Percentiles rank a stretch among this genome's conserved stretches.
These are phyloP conservation scores for Nannizziopsis arthrosporioides DNA, from an alignment of 2,329 filamentous ascomycete genomes.

Conservation along the genomic window DNA sequence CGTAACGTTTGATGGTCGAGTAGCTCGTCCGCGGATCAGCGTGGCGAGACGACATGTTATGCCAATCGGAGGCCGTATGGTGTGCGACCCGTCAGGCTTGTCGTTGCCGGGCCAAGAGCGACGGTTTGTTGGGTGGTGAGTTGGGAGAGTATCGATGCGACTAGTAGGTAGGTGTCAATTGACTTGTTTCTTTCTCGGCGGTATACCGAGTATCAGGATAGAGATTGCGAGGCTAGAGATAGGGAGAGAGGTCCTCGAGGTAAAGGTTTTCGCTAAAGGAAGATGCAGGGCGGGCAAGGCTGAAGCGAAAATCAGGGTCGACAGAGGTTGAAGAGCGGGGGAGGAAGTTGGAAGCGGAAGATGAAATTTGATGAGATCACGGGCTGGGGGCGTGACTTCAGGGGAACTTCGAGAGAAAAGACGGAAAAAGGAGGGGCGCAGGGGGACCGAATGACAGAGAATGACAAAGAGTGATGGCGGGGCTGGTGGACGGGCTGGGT, in stretches of 20 bases:
- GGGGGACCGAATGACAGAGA: too few relatives aligned
- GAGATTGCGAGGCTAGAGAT: neutral
- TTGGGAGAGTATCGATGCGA: too few relatives aligned
- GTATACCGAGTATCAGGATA: neutral
- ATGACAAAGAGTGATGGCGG: neutral
- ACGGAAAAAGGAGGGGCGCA: neutral
- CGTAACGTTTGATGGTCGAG: constrained; percentile 48
- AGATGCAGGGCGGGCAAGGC: neutral
- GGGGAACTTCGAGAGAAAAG: too few relatives aligned
- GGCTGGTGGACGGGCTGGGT: neutral
- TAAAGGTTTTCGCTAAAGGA: too few relatives aligned
- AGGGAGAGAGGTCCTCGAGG: neutral
- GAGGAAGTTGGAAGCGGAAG: neutral
- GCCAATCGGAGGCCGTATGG: constrained; percentile 29
- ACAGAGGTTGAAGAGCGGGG: neutral
- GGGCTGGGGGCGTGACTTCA: too few relatives aligned
- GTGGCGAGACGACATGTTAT: constrained; percentile 29
- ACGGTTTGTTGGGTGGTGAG: neutral
- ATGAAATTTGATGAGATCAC: too few relatives aligned
- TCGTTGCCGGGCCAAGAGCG: neutral
- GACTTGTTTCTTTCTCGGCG: too few relatives aligned
- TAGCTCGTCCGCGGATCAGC: constrained; percentile 26
- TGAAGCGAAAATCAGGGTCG: neutral
- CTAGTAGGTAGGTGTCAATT: too few relatives aligned
- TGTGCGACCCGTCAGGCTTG: constrained; percentile 28